A percentile compares a stretch with the other conserved stretches of the same genome.
phyloP scores from a whole-genome alignment of 129 eudicot species.

The Centaurea solstitialis region DNA sequence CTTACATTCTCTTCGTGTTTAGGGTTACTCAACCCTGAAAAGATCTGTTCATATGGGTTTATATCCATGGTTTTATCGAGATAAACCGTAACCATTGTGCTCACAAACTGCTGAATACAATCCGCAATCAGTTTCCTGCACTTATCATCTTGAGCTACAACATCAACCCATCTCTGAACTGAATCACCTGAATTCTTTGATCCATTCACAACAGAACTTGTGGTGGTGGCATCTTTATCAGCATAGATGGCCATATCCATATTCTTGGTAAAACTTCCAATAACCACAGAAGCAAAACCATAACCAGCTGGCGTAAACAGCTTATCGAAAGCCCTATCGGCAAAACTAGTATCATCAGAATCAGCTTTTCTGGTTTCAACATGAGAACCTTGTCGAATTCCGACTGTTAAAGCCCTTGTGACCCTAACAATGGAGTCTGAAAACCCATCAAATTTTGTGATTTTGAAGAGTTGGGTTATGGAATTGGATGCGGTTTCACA shows the following conservation, averaged over 20 bases:
- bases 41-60: constrained; percentile 71
- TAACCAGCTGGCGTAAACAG: constrained; percentile 65
- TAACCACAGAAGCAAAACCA: constrained; percentile 76
- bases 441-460: constrained; percentile 63
- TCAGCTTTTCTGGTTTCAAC: constrained; percentile 19
- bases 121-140: constrained; percentile 59
- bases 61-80: constrained; percentile 77
- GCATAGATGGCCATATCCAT: constrained; percentile 58
- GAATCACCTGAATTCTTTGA: constrained; percentile 6
- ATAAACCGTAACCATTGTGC: constrained; percentile 71
- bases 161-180: constrained; percentile 51
- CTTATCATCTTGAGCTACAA: constrained; percentile 40
- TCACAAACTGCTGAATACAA: constrained; percentile 63
- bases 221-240: constrained; percentile 1
- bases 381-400: constrained; percentile 49
- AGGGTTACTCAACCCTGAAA: constrained; percentile 78
- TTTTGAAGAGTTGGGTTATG: constrained; percentile 67
- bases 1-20: constrained; percentile 61
- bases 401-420: constrained; percentile 57
- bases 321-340: constrained; percentile 65
- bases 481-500: neutral
- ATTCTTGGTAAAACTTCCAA: constrained; percentile 80
- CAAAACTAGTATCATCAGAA: constrained; percentile 35
- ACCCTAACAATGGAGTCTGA: constrained; percentile 47
- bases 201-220: neutral